A percentile compares a stretch with the other conserved stretches of the same genome.
These are phyloP conservation scores for Aspergillus tanneri DNA, from an alignment of 2,329 filamentous ascomycete species.

Conservation along the genomic window DNA sequence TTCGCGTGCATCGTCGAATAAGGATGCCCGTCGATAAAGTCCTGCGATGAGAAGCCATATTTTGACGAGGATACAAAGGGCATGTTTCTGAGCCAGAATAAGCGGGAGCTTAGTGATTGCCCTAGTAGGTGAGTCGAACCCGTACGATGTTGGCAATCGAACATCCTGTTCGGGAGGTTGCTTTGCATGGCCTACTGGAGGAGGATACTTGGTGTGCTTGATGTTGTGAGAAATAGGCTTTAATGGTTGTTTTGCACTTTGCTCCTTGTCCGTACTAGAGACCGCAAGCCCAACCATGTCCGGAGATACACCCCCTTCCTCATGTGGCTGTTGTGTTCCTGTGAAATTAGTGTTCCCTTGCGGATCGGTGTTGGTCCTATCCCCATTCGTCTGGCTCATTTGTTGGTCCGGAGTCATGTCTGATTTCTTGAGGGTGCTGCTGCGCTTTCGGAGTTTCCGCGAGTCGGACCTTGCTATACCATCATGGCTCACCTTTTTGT, in stretches of 20 bases:
- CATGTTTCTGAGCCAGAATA: conserved; percentile 55
- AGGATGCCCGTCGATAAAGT: conserved; percentile 77
- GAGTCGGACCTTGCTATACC: conserved; percentile 34
- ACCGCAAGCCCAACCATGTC: conserved; percentile 31
- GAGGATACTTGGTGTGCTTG: conserved; percentile 33
- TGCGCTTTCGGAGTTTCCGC: conserved; percentile 34
- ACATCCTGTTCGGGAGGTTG: conserved; percentile 45
- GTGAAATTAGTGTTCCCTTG: conserved; percentile 3
- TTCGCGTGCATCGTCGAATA: conserved; percentile 75
- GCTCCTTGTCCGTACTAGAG: conserved; percentile 25
- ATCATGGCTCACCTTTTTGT: conserved; percentile 33
- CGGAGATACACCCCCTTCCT: conserved; percentile 10
- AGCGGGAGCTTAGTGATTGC: conserved; percentile 51
- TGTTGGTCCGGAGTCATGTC: conserved; percentile 25
- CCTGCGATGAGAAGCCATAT: conserved; percentile 90
- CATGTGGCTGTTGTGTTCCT: conserved; percentile 16
- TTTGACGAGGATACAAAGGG: conserved; percentile 63
- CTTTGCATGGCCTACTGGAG: conserved; percentile 41
- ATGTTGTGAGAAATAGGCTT: conserved; percentile 40
- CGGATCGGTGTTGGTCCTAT: conserved; percentile 1
- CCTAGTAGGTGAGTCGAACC: conserved; percentile 42
- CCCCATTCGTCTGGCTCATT: conserved; percentile 25
- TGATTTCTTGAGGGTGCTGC: conserved; percentile 31
- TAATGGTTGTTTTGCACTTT: conserved; percentile 34
- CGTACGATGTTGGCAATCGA: conserved; percentile 35